Conservation (phyloP, 2,329 filamentous ascomycete species). For the Neonectria punicea region DNA sequence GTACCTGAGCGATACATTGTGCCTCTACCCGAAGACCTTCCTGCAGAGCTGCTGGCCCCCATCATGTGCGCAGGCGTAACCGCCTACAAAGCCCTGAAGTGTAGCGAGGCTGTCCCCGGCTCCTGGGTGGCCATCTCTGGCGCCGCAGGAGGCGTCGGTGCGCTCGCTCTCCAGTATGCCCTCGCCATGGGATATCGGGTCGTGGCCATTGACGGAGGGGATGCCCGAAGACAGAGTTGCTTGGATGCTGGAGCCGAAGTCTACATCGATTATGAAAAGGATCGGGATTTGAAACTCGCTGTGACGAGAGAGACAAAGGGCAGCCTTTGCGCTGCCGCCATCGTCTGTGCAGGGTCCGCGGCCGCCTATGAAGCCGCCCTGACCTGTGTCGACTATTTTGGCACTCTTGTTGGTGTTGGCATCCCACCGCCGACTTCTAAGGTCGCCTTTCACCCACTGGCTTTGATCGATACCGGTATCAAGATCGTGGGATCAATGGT, state of each 20-base stretch:
- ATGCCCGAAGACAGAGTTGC: not conserved
- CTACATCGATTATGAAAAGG: constrained; percentile 16
- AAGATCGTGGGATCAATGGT: constrained; percentile 17
- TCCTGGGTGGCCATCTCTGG: constrained; percentile 19
- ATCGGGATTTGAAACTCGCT: not conserved
- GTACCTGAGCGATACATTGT: constrained; percentile 16
- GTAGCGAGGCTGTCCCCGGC: constrained; percentile 8
- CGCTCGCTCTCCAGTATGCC: constrained; percentile 15
- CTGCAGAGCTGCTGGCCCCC: constrained; percentile 1
- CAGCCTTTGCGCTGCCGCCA: constrained; percentile 1
- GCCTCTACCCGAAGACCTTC: constrained; percentile 3
- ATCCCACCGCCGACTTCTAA: constrained; percentile 10
- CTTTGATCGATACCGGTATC: constrained; percentile 15
- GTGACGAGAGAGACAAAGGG: not conserved
- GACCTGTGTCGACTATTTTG: constrained; percentile 11
- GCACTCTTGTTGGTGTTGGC: constrained; percentile 7
- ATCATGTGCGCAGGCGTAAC: constrained; percentile 21
- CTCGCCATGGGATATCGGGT: constrained; percentile 23
- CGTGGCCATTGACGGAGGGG: constrained; percentile 16
- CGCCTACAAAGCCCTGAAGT: constrained; percentile 22
- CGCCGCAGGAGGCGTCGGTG: constrained; percentile 15
- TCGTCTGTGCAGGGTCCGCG: constrained; percentile 7
- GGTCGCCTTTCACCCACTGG: constrained; percentile 12
- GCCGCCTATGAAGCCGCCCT: constrained; percentile 5
- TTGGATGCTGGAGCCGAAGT: constrained; percentile 8